Evolutionary conservation across 805 yeast species (phyloP).

Genomic region (Metschnikowia dekortorum): DNA sequence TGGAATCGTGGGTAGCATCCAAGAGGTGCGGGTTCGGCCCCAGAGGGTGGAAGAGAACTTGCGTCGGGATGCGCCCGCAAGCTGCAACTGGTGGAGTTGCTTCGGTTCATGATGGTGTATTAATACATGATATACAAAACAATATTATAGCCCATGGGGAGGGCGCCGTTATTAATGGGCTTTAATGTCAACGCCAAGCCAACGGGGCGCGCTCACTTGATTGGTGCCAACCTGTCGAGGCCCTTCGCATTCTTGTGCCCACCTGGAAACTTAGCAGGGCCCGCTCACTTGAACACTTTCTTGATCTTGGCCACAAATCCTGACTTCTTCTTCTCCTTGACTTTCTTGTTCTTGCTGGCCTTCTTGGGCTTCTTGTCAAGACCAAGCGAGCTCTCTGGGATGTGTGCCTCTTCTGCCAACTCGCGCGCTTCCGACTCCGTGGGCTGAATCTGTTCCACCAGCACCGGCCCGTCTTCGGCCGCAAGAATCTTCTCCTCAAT

Average conservation of each 20-base stretch:
- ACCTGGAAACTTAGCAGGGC: no score
- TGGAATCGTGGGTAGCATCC: no score
- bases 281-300: constrained; percentile 30
- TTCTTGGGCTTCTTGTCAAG: constrained; percentile 8
- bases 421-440: constrained; percentile 35
- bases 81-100: no score
- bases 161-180: background rate
- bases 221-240: background rate
- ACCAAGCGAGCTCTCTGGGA: constrained; percentile 6
- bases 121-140: constrained; percentile 4
- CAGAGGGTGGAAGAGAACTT: no score
- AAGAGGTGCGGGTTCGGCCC: no score
- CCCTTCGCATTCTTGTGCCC: background rate
- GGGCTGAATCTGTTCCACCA: constrained; percentile 41
- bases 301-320: constrained; percentile 40
- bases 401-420: constrained; percentile 32
- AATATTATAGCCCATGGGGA: background rate
- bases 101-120: background rate
- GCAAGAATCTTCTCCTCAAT: constrained; percentile 34
- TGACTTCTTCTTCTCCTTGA: constrained; percentile 33
- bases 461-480: constrained; percentile 31
- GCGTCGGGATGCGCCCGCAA: no score
- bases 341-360: constrained; percentile 7
- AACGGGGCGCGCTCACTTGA: no score
- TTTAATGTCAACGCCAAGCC: background rate